phyloP scores from a whole-genome alignment of 2,329 filamentous ascomycete genomes.

The Lecanoromycetidae sp. region DNA sequence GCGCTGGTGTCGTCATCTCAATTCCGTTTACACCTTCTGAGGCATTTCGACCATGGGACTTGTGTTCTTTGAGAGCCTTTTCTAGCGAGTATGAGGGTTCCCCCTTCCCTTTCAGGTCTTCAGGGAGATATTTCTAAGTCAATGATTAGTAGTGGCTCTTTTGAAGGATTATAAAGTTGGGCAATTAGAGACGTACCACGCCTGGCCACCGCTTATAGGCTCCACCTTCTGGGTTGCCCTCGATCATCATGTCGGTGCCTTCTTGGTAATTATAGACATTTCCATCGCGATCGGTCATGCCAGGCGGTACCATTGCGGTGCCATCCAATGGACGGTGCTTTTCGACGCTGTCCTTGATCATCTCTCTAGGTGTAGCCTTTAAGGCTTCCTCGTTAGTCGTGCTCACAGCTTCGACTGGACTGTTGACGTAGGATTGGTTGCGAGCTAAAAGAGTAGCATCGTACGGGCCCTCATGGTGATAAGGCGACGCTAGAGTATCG shows the following conservation, averaged over 20 bases:
- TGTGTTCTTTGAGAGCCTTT: slow-evolving; percentile 51
- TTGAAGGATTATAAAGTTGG: background rate
- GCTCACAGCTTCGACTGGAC: slow-evolving; percentile 65
- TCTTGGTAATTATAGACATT: slow-evolving; percentile 67
- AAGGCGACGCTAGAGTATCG: slow-evolving; percentile 53
- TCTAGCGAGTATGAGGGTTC: slow-evolving; percentile 65
- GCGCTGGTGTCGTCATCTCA: slow-evolving; percentile 12
- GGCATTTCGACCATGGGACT: slow-evolving; percentile 20
- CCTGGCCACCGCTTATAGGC: slow-evolving; percentile 66
- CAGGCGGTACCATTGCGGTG: slow-evolving; percentile 63
- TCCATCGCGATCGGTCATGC: slow-evolving; percentile 55
- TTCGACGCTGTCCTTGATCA: slow-evolving; percentile 59
- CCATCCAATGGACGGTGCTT: slow-evolving; percentile 72
- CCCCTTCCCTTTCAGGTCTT: slow-evolving; percentile 72
- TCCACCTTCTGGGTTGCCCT: slow-evolving; percentile 45
- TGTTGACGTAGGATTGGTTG: slow-evolving; percentile 50
- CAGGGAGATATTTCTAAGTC: slow-evolving; percentile 48
- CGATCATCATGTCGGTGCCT: slow-evolving; percentile 74
- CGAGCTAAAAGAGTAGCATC: slow-evolving; percentile 67
- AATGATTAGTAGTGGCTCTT: background rate
- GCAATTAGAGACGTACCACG: slow-evolving; percentile 45
- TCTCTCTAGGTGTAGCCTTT: slow-evolving; percentile 67
- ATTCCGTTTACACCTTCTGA: slow-evolving; percentile 13
- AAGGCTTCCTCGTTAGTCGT: slow-evolving; percentile 65
- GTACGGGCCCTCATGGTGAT: slow-evolving; percentile 85